Evolutionary conservation across 2,329 filamentous ascomycete species (phyloP).

Genomic region (Ilyonectria destructans): DNA sequence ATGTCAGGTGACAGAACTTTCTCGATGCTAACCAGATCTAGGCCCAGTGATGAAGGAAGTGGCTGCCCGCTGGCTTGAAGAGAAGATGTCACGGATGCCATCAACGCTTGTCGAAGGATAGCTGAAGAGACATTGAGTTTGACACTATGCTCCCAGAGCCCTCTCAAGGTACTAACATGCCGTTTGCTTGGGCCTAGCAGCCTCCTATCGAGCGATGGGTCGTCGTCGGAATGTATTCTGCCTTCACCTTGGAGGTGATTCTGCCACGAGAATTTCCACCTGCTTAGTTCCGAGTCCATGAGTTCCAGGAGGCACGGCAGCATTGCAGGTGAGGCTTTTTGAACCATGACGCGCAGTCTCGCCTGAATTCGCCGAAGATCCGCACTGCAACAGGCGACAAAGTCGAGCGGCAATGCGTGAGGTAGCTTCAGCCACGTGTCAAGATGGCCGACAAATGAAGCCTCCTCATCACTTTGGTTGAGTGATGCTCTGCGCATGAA

Average conservation of each 20-base stretch:
- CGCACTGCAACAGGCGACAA: constrained; percentile 30
- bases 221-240: background rate
- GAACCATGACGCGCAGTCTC: constrained; percentile 19
- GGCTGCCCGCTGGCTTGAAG: constrained; percentile 18
- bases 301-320: constrained; percentile 27
- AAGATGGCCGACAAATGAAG: constrained; percentile 18
- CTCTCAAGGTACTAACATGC: constrained; percentile 19
- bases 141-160: constrained; percentile 38
- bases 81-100: constrained; percentile 22
- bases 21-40: constrained; percentile 22
- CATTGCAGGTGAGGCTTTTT: constrained; percentile 23
- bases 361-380: constrained; percentile 27
- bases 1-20: constrained; percentile 24
- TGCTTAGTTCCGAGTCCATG: constrained; percentile 29
- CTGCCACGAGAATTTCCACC: constrained; percentile 27
- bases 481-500: constrained; percentile 34
- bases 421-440: constrained; percentile 31
- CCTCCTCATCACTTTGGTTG: constrained; percentile 17
- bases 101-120: constrained; percentile 35
- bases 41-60: constrained; percentile 7
- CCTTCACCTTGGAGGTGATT: constrained; percentile 10
- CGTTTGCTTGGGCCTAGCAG: constrained; percentile 19
- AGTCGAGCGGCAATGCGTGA: constrained; percentile 24
- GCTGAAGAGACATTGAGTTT: constrained; percentile 34
- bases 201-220: background rate